Conservation (phyloP, 1,284 basidiomycete genomes). For the Thecaphora frezii region DNA sequence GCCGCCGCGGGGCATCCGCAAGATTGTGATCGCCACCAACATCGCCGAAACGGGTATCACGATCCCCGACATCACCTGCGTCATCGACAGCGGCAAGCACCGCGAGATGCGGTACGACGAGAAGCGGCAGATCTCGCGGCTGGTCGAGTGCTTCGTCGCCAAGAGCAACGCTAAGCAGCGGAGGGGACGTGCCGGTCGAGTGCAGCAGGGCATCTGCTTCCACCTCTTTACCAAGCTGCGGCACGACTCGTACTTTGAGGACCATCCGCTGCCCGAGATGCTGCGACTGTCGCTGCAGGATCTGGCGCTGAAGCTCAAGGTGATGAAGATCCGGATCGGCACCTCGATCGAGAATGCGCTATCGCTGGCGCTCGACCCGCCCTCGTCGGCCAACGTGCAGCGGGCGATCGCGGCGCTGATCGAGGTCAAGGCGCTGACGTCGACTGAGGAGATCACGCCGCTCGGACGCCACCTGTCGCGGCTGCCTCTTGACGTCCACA, state of each 20-base stretch:
- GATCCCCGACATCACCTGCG: slow-evolving; percentile 96
- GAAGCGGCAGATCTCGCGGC: slow-evolving; percentile 89
- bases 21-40: slow-evolving; percentile 79
- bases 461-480: slow-evolving; percentile 89
- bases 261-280: slow-evolving; percentile 94
- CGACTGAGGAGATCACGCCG: slow-evolving; percentile 87
- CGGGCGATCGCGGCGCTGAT: slow-evolving; percentile 86
- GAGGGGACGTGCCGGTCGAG: slow-evolving; percentile 88
- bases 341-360: slow-evolving; percentile 82
- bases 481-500: slow-evolving; percentile 91
- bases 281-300: slow-evolving; percentile 90
- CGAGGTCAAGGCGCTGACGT: slow-evolving; percentile 85
- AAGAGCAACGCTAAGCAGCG: slow-evolving; percentile 91
- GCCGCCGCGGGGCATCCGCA: slow-evolving; percentile 75
- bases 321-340: slow-evolving; percentile 88
- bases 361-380: slow-evolving; percentile 84
- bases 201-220: slow-evolving; percentile 87
- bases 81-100: slow-evolving; percentile 94
- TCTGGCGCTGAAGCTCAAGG: slow-evolving; percentile 92
- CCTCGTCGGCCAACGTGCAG: slow-evolving; percentile 82
- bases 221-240: slow-evolving; percentile 90
- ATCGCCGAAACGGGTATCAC: slow-evolving; percentile 93
- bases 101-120: slow-evolving; percentile 75
- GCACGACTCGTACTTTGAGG: slow-evolving; percentile 79
- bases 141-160: slow-evolving; percentile 90